Evolutionary conservation across 495 filamentous ascomycete species (phyloP).

Genomic region (Jackrogersella multiformis): DNA sequence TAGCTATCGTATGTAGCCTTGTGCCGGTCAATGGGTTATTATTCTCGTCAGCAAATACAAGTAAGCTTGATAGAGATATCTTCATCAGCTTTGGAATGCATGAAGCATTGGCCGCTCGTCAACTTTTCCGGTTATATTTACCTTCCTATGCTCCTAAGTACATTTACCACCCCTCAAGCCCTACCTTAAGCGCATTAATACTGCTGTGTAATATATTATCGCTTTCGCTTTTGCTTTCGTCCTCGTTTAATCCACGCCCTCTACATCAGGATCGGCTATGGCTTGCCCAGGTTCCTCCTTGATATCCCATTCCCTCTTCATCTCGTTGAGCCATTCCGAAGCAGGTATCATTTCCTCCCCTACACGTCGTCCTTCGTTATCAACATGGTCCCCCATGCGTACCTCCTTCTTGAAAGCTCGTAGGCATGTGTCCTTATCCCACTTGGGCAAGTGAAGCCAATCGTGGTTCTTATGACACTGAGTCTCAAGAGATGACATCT

Average conservation of each 20-base stretch:
- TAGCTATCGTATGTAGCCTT: too few relatives aligned
- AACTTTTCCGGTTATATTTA: neutral
- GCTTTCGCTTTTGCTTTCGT: too few relatives aligned
- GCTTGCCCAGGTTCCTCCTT: neutral
- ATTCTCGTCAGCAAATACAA: neutral
- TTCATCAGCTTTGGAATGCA: neutral
- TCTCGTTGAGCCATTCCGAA: neutral
- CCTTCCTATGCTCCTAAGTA: neutral
- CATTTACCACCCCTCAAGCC: too few relatives aligned
- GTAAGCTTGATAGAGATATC: neutral
- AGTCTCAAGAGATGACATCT: neutral
- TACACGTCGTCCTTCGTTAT: neutral
- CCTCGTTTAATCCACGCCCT: neutral
- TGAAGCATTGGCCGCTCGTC: neutral
- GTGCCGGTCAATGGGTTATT: too few relatives aligned
- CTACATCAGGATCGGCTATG: neutral
- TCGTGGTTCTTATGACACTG: conserved; percentile 8
- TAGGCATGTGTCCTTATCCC: conserved; percentile 12
- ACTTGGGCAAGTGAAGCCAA: conserved; percentile 8
- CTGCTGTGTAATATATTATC: too few relatives aligned
- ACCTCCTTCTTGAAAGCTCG: neutral
- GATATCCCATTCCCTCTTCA: neutral
- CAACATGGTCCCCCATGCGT: neutral
- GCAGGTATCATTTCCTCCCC: neutral
- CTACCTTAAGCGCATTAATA: too few relatives aligned